phyloP scores from a whole-genome alignment of 1,139 yeast genomes.

The Yamadazyma sp. region DNA sequence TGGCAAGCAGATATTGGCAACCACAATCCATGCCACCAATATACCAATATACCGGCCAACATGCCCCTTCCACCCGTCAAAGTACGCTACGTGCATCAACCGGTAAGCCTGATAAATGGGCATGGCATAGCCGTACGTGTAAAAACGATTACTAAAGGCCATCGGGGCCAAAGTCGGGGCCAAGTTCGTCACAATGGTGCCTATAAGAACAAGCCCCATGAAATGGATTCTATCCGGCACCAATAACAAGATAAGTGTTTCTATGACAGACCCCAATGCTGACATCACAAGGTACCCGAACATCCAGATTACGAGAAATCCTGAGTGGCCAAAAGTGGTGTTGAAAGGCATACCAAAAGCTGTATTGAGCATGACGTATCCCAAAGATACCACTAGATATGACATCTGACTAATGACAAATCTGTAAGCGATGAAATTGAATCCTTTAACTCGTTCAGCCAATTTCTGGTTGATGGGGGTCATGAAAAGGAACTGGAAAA shows the following conservation, averaged over 20 bases:
- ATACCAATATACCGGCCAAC: constrained; percentile 50
- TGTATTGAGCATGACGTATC: constrained; percentile 39
- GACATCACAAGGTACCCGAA: constrained; percentile 45
- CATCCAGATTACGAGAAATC: constrained; percentile 52
- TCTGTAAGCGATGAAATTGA: constrained; percentile 40
- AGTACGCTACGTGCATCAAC: constrained; percentile 44
- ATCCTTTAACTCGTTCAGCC: constrained; percentile 33
- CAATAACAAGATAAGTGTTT: constrained; percentile 38
- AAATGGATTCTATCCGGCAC: constrained; percentile 41
- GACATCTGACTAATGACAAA: constrained; percentile 41
- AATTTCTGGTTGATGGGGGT: constrained; percentile 27
- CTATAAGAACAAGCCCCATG: constrained; percentile 49
- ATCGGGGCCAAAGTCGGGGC: constrained; percentile 51
- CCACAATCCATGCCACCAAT: constrained; percentile 46
- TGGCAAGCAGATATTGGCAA: constrained; percentile 39
- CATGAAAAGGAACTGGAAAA: constrained; percentile 32
- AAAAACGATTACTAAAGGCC: constrained; percentile 44
- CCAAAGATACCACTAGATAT: constrained; percentile 41
- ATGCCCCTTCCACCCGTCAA: constrained; percentile 44
- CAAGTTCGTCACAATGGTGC: constrained; percentile 40
- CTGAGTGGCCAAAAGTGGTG: constrained; percentile 42
- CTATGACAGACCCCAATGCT: constrained; percentile 53
- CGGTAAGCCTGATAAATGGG: constrained; percentile 52
- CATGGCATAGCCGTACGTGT: constrained; percentile 51
- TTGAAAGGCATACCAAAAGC: constrained; percentile 42